Evolutionary conservation across 768 basidiomycete species (phyloP), one percentile per base, ranked within the genome.

Genomic region (Lentinula edodes): DNA sequence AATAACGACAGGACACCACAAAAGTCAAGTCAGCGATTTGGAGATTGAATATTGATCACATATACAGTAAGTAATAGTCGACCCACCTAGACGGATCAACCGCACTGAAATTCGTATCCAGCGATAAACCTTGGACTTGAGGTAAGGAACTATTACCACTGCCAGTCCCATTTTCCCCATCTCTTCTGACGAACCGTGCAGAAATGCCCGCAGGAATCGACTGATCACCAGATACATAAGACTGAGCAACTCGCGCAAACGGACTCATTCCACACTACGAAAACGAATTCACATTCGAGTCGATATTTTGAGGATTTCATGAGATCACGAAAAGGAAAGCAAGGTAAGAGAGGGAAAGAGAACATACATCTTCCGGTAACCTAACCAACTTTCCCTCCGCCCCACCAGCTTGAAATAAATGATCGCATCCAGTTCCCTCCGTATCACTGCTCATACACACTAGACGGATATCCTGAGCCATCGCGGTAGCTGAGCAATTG

Each of bases 181-280:
- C 69, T 15, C 73, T 65, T 16, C 72, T 70, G 9, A 64, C 58
- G 43, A 75, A 60, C 20, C 63, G 61, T 45, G 58, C 52, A 0
- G 66, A 67, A 12, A 75, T 61, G 23, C 60, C 39, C 1, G 61
- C 36, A 0, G 76, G 75, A 16, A 77, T 65, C 0, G 72, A 71
- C 63, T 78, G 79, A 59, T 79, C 71, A 10, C 71, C 66, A 2
- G 75, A 68, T n/a, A 70, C 66, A 71, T 73, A 75, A 2, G 72
- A 70, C n/a, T 65, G 66, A 7, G 72, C 73, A 48, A 80, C 66
- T 39, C 61, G 71, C 35, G 60, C 68, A 59, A 65, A 72, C 34
- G 65, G 46, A 57, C 54, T 66, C 35, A 51, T 35, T 32, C 67
- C 67, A 28, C 67, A 68, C 67, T 68, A 42, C n/a, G 16, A 5